Evolutionary conservation across 208 protist species (phyloP).

Genomic region (Spongospora subterranea): DNA sequence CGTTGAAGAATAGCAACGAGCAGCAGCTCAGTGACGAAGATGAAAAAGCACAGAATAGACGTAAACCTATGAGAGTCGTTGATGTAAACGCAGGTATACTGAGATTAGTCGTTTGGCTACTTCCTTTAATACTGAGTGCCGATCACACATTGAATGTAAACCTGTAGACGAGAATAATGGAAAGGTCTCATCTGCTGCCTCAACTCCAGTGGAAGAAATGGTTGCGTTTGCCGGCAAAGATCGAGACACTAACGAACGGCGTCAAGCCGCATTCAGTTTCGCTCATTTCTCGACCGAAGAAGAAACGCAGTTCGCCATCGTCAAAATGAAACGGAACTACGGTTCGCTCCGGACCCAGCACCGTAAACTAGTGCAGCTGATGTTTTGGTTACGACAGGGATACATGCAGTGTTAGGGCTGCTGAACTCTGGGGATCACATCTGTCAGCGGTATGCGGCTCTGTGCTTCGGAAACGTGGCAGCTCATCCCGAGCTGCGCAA

Average conservation of each 20-base stretch:
- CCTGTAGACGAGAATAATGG: neutral
- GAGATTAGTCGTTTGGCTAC: too few relatives aligned
- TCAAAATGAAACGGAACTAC: slow-evolving; percentile 52
- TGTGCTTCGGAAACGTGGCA: slow-evolving; percentile 41
- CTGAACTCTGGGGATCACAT: slow-evolving; percentile 52
- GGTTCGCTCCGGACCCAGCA: neutral
- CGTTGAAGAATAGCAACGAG: neutral
- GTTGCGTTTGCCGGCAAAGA: slow-evolving; percentile 50
- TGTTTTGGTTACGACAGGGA: too few relatives aligned
- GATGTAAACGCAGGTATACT: too few relatives aligned
- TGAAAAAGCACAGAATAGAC: neutral
- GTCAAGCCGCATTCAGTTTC: slow-evolving; percentile 48
- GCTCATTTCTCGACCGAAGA: slow-evolving; percentile 51
- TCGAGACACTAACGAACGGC: slow-evolving; percentile 46
- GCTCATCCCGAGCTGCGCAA: slow-evolving; percentile 53
- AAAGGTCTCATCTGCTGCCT: neutral
- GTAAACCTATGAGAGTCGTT: too few relatives aligned
- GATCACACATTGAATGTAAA: too few relatives aligned
- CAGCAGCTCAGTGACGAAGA: neutral
- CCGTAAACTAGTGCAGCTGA: too few relatives aligned
- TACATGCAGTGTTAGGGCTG: slow-evolving; percentile 28
- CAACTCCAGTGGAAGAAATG: slow-evolving; percentile 24
- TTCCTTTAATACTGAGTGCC: too few relatives aligned
- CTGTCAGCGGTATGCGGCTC: slow-evolving; percentile 45
- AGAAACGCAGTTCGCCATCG: slow-evolving; percentile 50